phyloP scores from a whole-genome alignment of 306 rosid species.

The Dryas octopetala region DNA sequence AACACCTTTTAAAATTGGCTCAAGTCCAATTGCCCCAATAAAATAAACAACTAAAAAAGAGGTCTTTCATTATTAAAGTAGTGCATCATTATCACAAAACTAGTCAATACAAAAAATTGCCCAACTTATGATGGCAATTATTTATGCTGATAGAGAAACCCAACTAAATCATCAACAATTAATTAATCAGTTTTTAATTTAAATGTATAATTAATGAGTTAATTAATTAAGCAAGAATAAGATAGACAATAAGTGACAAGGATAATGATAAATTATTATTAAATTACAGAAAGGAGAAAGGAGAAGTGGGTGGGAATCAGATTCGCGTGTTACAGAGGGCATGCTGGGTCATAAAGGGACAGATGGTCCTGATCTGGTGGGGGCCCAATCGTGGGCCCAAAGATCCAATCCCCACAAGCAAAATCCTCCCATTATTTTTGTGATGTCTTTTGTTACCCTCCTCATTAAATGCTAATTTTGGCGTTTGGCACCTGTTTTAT shows the following conservation, averaged over 20 bases:
- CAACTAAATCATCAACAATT: conserved; percentile 9
- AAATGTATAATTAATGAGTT: not conserved
- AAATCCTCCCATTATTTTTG: conserved; percentile 54
- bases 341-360: conserved; percentile 82
- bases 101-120: conserved; percentile 13
- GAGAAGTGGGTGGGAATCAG: conserved; percentile 48
- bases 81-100: conserved; percentile 18
- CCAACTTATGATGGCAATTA: conserved; percentile 18
- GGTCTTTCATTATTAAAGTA: not conserved
- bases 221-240: conserved; percentile 7
- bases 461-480: conserved; percentile 50
- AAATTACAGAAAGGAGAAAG: not conserved
- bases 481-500: conserved; percentile 36
- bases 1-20: conserved; percentile 25
- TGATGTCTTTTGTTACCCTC: conserved; percentile 47
- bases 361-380: conserved; percentile 54
- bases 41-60: conserved; percentile 5
- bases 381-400: conserved; percentile 35
- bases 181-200: not conserved
- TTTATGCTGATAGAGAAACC: conserved; percentile 18
- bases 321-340: conserved; percentile 71
- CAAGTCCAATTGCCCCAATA: conserved; percentile 29
- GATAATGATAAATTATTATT: conserved; percentile 17
- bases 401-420: conserved; percentile 42
- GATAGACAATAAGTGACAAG: not conserved